Evolutionary conservation across 768 basidiomycete species (phyloP).

Genomic region (Pleurotus pulmonarius): DNA sequence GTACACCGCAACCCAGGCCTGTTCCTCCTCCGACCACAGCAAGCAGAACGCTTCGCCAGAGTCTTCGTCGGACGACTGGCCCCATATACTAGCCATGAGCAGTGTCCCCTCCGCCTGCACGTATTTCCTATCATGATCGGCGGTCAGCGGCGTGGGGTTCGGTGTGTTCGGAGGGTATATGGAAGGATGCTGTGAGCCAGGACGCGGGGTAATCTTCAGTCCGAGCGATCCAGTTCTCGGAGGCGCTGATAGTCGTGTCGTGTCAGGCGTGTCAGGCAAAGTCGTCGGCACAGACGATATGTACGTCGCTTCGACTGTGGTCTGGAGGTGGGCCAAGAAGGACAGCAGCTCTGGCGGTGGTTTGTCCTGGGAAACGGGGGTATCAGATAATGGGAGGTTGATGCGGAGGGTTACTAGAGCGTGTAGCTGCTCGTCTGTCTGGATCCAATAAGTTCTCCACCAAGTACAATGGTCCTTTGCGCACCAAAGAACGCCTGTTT

Average conservation of each 20-base stretch:
- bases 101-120: slow-evolving; percentile 73
- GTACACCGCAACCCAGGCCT: slow-evolving; percentile 79
- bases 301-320: slow-evolving; percentile 80
- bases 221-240: slow-evolving; percentile 51
- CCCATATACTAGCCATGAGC: slow-evolving; percentile 73
- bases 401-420: slow-evolving; percentile 50
- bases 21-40: slow-evolving; percentile 57
- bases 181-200: slow-evolving; percentile 48
- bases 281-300: slow-evolving; percentile 48
- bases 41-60: slow-evolving; percentile 59
- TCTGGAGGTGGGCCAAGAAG: slow-evolving; percentile 67
- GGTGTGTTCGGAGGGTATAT: slow-evolving; percentile 84
- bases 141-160: slow-evolving; percentile 74
- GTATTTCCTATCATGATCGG: slow-evolving; percentile 73
- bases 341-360: slow-evolving; percentile 49
- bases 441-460: slow-evolving; percentile 19
- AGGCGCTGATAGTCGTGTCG: slow-evolving; percentile 40
- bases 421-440: slow-evolving; percentile 52
- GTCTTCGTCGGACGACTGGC: slow-evolving; percentile 43
- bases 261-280: slow-evolving; percentile 31
- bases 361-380: slow-evolving; percentile 28
- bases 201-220: slow-evolving; percentile 28
- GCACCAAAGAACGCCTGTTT: slow-evolving; percentile 75
- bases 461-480: slow-evolving; percentile 16
- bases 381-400: slow-evolving; percentile 49